Conservation (phyloP, 2,329 filamentous ascomycete species). For the Alternaria sp. region DNA sequence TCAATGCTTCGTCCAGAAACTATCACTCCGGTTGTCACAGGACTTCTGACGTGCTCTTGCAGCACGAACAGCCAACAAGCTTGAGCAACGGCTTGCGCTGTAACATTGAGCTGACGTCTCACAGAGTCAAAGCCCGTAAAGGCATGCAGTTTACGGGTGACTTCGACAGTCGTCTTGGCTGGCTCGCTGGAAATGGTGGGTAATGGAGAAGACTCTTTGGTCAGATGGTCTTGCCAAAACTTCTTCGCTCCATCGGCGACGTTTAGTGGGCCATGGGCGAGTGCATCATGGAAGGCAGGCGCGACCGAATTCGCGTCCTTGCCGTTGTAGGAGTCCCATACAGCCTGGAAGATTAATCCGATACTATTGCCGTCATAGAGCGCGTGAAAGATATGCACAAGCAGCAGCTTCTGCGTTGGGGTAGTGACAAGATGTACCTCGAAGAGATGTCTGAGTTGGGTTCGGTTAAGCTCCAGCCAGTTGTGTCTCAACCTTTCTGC, state of each 20-base stretch:
- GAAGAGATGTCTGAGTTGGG: conserved; percentile 62
- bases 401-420: conserved; percentile 54
- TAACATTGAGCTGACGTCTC: conserved; percentile 71
- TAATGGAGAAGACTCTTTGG: conserved; percentile 43
- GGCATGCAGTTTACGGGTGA: conserved; percentile 47
- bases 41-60: conserved; percentile 57
- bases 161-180: conserved; percentile 28
- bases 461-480: conserved; percentile 66
- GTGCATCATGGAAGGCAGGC: conserved; percentile 70
- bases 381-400: conserved; percentile 81
- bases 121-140: conserved; percentile 60
- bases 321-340: conserved; percentile 63
- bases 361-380: conserved; percentile 88
- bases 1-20: conserved; percentile 80
- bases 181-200: conserved; percentile 34
- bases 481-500: conserved; percentile 51
- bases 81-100: conserved; percentile 81
- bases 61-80: conserved; percentile 76
- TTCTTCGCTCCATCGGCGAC: conserved; percentile 56
- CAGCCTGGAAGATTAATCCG: conserved; percentile 68
- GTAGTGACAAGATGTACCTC: conserved; percentile 58
- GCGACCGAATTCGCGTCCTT: conserved; percentile 41
- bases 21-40: conserved; percentile 74
- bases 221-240: conserved; percentile 75
- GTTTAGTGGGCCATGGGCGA: conserved; percentile 75